These are phyloP conservation scores for Dalbergia cochinchinensis DNA, from an alignment of 306 rosid genomes.

Conservation along the genomic window DNA sequence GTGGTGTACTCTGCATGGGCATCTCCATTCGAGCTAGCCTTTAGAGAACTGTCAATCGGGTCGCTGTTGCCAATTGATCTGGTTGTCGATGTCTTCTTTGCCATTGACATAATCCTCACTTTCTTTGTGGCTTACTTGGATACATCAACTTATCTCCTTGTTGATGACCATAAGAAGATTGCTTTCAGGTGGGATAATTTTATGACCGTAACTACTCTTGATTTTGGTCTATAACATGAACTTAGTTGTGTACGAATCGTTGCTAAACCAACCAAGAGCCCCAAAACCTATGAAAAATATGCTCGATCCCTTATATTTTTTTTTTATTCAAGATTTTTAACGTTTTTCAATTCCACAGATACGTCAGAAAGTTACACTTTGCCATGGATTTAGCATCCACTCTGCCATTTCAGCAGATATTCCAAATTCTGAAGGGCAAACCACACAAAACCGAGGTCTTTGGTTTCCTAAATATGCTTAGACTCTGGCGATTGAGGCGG, in stretches of 20 bases:
- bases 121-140: constrained; percentile 94
- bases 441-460: constrained; percentile 46
- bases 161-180: constrained; percentile 78
- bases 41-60: constrained; percentile 57
- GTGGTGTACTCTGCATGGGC: constrained; percentile 92
- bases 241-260: neutral
- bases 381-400: constrained; percentile 82
- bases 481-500: constrained; percentile 88
- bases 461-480: constrained; percentile 78
- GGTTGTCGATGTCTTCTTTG: constrained; percentile 76
- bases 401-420: constrained; percentile 68
- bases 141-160: constrained; percentile 76
- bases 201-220: neutral
- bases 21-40: constrained; percentile 88
- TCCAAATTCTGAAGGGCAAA: constrained; percentile 59
- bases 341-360: constrained; percentile 55
- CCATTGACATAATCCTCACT: constrained; percentile 69
- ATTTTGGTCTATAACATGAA: neutral
- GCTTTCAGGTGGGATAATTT: constrained; percentile 62
- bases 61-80: constrained; percentile 67
- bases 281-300: neutral
- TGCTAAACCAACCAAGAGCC: neutral
- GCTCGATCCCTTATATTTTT: constrained; percentile 2
- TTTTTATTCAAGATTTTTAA: neutral
- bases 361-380: constrained; percentile 65